Evolutionary conservation across 306 rosid species (phyloP).

Genomic region (Sicyos edulis): DNA sequence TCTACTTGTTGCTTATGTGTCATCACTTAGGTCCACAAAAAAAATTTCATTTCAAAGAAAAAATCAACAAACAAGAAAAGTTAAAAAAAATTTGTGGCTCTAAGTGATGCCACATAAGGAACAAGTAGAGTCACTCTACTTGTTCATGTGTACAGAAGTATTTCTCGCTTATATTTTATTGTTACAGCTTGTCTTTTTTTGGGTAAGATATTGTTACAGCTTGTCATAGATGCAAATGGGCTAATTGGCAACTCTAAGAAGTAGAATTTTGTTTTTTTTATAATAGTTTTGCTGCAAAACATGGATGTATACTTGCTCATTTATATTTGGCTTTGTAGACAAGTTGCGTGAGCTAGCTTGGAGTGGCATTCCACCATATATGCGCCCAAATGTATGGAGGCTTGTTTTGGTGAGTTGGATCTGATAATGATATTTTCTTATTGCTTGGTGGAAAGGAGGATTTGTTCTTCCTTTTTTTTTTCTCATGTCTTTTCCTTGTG

Average conservation of each 20-base stretch:
- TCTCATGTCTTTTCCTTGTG: background rate
- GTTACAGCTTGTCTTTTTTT: too few species aligned
- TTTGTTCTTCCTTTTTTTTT: background rate
- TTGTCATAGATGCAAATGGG: background rate
- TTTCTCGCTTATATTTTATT: too few species aligned
- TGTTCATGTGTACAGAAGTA: too few species aligned
- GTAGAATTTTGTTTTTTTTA: background rate
- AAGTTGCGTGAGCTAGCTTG: constrained; percentile 92
- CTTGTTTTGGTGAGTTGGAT: constrained; percentile 76
- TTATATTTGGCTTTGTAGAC: constrained; percentile 32
- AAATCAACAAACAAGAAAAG: too few species aligned
- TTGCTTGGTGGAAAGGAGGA: background rate
- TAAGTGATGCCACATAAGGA: too few species aligned
- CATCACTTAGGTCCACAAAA: too few species aligned
- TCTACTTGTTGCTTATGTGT: too few species aligned
- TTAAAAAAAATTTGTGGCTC: too few species aligned
- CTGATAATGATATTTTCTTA: constrained; percentile 2
- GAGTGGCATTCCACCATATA: constrained; percentile 88
- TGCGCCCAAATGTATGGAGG: constrained; percentile 95
- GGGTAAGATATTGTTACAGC: background rate
- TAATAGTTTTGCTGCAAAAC: background rate
- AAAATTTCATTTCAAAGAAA: too few species aligned
- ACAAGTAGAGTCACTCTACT: too few species aligned
- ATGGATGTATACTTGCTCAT: background rate
- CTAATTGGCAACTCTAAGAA: background rate